Percentiles rank a stretch among this genome's conserved stretches.
phyloP scores from a whole-genome alignment of 2,329 filamentous ascomycete species.

The Fusarium sarcochroum region DNA sequence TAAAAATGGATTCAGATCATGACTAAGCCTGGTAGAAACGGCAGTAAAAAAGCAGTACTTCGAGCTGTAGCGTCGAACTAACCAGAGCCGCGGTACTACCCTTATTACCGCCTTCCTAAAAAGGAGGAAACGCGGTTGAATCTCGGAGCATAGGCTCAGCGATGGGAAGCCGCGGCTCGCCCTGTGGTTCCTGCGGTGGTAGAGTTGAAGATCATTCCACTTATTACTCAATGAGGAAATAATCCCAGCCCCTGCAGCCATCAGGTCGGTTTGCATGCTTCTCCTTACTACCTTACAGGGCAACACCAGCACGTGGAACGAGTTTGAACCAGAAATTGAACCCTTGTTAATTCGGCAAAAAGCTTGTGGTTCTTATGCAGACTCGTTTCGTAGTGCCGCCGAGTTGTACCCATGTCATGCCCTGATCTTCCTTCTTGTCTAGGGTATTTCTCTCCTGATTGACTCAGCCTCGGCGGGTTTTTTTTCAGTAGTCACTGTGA shows the following conservation, averaged over 20 bases:
- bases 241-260: conserved; percentile 3
- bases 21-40: no score
- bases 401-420: neutral
- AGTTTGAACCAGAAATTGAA: neutral
- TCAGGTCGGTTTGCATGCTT: conserved; percentile 5
- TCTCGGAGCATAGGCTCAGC: neutral
- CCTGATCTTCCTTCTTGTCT: neutral
- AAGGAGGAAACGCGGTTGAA: neutral
- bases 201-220: conserved; percentile 25
- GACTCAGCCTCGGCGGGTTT: neutral
- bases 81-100: neutral
- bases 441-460: conserved; percentile 12
- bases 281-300: conserved; percentile 7
- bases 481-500: no score
- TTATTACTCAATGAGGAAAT: conserved; percentile 18
- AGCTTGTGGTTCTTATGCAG: conserved; percentile 5
- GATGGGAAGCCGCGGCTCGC: neutral
- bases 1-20: no score
- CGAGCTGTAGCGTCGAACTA: neutral
- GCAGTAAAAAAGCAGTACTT: neutral
- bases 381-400: neutral
- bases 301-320: conserved; percentile 7
- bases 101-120: conserved; percentile 4
- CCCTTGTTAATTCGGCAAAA: neutral
- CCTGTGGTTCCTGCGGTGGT: neutral